phyloP scores from a whole-genome alignment of 768 basidiomycete genomes.

The Lactarius psammicola region DNA sequence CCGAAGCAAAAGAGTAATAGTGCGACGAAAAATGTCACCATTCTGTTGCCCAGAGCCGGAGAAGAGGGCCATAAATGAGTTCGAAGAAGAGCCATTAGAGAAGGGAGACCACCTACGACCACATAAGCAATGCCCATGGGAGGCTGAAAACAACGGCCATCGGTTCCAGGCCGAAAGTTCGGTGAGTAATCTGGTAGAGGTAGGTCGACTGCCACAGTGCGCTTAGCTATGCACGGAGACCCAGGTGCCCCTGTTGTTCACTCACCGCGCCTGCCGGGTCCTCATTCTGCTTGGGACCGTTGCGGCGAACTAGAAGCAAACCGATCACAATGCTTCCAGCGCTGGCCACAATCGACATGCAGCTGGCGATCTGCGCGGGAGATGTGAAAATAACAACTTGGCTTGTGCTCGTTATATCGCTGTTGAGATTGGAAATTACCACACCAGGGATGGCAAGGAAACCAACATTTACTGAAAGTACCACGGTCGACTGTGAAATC shows the following conservation, averaged over 20 bases:
- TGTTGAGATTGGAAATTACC: not conserved
- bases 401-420: not conserved
- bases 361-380: slow-evolving; percentile 41
- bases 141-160: slow-evolving; percentile 53
- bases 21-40: slow-evolving; percentile 11
- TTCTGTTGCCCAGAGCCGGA: not conserved
- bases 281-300: slow-evolving; percentile 38
- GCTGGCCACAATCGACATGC: slow-evolving; percentile 46
- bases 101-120: slow-evolving; percentile 45
- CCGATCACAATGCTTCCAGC: slow-evolving; percentile 48
- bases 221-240: not conserved
- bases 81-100: too few species aligned
- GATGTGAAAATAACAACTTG: not conserved
- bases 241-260: not conserved
- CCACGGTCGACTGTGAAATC: slow-evolving; percentile 33
- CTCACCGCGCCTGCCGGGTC: slow-evolving; percentile 28
- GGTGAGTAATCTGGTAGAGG: slow-evolving; percentile 17
- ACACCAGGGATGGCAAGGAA: slow-evolving; percentile 38
- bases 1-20: slow-evolving; percentile 11
- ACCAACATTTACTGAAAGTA: slow-evolving; percentile 36
- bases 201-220: slow-evolving; percentile 28
- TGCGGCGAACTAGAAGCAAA: slow-evolving; percentile 45
- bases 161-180: slow-evolving; percentile 1
- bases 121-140: slow-evolving; percentile 55
- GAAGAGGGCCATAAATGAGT: not conserved